phyloP scores from a whole-genome alignment of 75 land plant species.

The Azolla pinnata region DNA sequence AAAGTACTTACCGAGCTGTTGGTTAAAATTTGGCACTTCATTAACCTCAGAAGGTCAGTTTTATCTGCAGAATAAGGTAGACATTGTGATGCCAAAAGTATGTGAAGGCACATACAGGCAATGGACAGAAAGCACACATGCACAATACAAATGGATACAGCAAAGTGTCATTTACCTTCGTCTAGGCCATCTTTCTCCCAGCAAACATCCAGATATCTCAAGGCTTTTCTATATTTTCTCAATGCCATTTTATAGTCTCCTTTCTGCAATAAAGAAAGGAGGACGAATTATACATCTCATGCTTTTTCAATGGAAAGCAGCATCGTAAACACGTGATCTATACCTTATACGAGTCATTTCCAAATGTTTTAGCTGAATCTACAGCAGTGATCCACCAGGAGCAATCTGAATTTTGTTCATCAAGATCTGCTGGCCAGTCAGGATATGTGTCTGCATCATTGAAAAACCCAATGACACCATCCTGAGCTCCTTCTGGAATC shows the following conservation, averaged over 20 bases:
- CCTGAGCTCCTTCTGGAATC: conserved; percentile 32
- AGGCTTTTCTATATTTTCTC: conserved; percentile 37
- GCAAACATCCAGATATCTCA: conserved; percentile 39
- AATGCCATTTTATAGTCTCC: conserved; percentile 42
- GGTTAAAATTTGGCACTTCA: conserved; percentile 36
- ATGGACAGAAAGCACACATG: too few relatives aligned
- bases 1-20: conserved; percentile 40
- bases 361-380: conserved; percentile 35
- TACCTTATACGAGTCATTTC: conserved; percentile 39
- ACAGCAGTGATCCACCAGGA: conserved; percentile 41
- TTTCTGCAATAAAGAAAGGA: conserved; percentile 12
- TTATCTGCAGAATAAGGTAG: conserved; percentile 26
- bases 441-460: conserved; percentile 41
- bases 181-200: conserved; percentile 44
- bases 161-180: conserved; percentile 22
- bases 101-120: too few relatives aligned
- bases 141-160: not conserved
- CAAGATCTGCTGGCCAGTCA: conserved; percentile 41
- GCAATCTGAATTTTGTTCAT: conserved; percentile 24
- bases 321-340: too few relatives aligned
- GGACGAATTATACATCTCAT: too few relatives aligned
- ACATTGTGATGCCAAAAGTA: too few relatives aligned
- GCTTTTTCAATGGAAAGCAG: not conserved
- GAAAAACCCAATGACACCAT: conserved; percentile 31
- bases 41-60: conserved; percentile 23